Base-by-base conservation (phyloP, 192 early-diverging fungal genomes). In the Entomortierella lignicola region DNA sequence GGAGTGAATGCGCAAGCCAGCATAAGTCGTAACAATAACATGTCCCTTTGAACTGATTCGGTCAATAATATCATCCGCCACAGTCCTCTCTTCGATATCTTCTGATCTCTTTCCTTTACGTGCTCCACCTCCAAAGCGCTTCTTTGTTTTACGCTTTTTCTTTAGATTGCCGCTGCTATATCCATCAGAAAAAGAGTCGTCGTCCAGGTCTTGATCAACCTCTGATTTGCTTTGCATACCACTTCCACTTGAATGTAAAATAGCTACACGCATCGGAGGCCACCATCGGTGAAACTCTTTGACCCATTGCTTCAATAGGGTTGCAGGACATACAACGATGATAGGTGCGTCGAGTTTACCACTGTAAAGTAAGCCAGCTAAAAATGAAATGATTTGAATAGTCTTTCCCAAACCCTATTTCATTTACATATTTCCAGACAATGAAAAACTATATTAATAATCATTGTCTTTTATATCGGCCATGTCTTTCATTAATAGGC, bases 401-500 rank as follows among this genome's bases (percentile, higher is more conserved):
- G 97, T 99, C 64, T 99, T 99, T 12, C 97, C 97, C 1, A 97
- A 77, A 1, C 95, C 96, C 91, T 92, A 58, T 55, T 34, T 55
- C 51, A 26, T 34, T 41, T 84, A 47, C 17, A 39, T 80, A 29
- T 34, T 72, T 65, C 13, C 39, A 10, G 13, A 13, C 39, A 42
- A 42, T 42, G 6, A 42, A 42, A 42, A 42, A n/a, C n/a, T n/a
- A n/a, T n/a, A n/a, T n/a, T n/a, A n/a, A n/a, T n/a, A n/a, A n/a
- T n/a, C n/a, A n/a, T n/a, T n/a, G n/a, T n/a, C n/a, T n/a, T n/a
- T n/a, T n/a, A n/a, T n/a, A n/a, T n/a, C n/a, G 34, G 34, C 34
- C 23, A 29, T 31, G 26, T 8, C 11, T 31, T 55, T 57, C 1
- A 37, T 57, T n/a, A n/a, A n/a, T n/a, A n/a, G n/a, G n/a, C n/a